Conservation (phyloP, 2,329 filamentous ascomycete species). For the Ophiognomonia clavigignenti-juglandacearum region DNA sequence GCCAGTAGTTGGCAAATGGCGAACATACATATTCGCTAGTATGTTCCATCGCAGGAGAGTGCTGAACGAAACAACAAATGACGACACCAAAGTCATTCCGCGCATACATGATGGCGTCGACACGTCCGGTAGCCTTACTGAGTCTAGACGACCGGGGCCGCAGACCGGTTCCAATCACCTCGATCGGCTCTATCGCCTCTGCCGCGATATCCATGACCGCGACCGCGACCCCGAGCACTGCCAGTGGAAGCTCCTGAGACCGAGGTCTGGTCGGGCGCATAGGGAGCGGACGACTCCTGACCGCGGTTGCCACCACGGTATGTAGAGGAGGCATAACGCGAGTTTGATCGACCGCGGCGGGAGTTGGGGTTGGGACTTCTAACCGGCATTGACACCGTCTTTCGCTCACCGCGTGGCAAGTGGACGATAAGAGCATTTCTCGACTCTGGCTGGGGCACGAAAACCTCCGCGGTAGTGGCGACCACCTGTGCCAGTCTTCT, state of each 20-base stretch:
- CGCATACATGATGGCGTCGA: no score
- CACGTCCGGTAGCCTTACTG: no score
- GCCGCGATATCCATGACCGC: no score
- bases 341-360: conserved; percentile 21
- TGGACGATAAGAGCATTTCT: conserved; percentile 32
- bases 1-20: no score
- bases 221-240: conserved; percentile 24
- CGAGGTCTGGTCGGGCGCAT: conserved; percentile 23
- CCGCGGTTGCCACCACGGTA: conserved; percentile 16
- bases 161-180: conserved; percentile 34
- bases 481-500: conserved; percentile 43
- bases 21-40: no score
- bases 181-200: no score
- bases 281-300: conserved; percentile 23
- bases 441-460: conserved; percentile 32
- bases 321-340: conserved; percentile 13
- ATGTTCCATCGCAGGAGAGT: no score
- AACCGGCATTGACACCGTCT: conserved; percentile 32
- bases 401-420: conserved; percentile 39
- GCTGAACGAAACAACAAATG: no score
- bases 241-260: conserved; percentile 13
- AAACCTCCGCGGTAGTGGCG: conserved; percentile 39
- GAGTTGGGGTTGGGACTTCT: conserved; percentile 28
- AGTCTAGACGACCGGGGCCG: conserved; percentile 20
- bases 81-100: no score